Evolutionary conservation across 768 basidiomycete species (phyloP), one percentile per base, ranked within the genome.

Genomic region (Hygrocybe coccinea): DNA sequence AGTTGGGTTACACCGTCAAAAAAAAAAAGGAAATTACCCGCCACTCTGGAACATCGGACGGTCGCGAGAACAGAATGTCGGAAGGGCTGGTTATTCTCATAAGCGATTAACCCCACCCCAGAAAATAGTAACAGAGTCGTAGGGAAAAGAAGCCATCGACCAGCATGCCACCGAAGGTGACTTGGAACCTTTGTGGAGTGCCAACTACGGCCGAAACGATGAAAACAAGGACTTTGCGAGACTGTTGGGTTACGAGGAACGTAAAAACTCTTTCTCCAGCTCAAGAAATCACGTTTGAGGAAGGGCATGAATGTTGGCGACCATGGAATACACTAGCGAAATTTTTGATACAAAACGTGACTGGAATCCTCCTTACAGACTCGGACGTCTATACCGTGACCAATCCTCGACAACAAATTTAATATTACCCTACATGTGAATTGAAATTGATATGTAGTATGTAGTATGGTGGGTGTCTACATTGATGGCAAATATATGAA

Each of bases 41-140:
- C 92, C 52, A 97, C 80, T 50, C 90, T 79, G 2, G 86, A 86
- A 67, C 93, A 95, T 55, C 95, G 81, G 43, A 84, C 73, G 21
- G 79, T 73, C 10, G 95, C 93, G 50, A 95, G 76, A 5, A 80
- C 68, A 2, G 82, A 73, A 70, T 95, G 87, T 41, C 91, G 79
- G 64, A 91, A 84, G 1, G 91, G 84, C 53, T 87, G 79, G 57
- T 76, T 80, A 33, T 81, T 79, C 56, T 91, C 71, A 69, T 91
- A 95, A 12, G 83, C 79, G 50, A 79, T 56, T 50, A 68, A 71
- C 24, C 73, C 67, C 15, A 69, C 68, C 2, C 67, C 71, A 47
- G 72, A 73, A 3, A 78, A 56, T 36, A 73, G 59, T 46, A 76
- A 50, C 12, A 71, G 55, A 38, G 73, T 67, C 22, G 70, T 64